Evolutionary conservation across 164 flowering plant genomes (phyloP), one percentile per base, ranked within the genome.

Genomic region (Annona cherimola): DNA sequence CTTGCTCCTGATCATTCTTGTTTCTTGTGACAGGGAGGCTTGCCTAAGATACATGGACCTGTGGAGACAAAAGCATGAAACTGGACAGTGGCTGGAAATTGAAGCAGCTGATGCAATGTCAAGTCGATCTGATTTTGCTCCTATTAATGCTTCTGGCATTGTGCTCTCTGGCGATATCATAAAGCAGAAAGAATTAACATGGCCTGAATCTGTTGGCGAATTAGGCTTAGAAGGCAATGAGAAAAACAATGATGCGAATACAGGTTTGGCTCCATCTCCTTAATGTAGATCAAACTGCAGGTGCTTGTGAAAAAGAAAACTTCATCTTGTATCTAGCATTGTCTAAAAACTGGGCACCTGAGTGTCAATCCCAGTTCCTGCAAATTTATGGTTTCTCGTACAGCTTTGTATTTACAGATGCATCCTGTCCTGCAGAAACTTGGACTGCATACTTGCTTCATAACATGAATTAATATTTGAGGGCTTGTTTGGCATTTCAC

Each of bases 11-110:
- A 19, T 8, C 5, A 14, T 41, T 11, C 16, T 14, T 64, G 44
- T 40, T 64, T 41, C 57, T 50, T 50, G 55, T 45, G 35, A 75
- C 85, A 96, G 99, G 96, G 91, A 90, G 76, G 99, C 97, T 42
- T 89, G 96, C 79, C 69, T 73, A 72, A 87, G 75, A 68, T 93
- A 88, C 80, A 73, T 80, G 73, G 90, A 89, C 1, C 74, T 96
- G 57, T 91, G 98, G 99, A 96, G 86, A 77, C 79, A 75, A 78
- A 93, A 96, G 84, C 97, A 96, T 81, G 98, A 96, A 83, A 88
- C 85, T 69, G 97, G 95, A 54, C 96, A 93, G 71, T 96, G 98
- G 98, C 71, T 90, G 79, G 98, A 96, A 79, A 80, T 86, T 80
- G 98, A 90, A 77, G 91, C 88, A 76, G 80, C 90, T 55, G 96